phyloP scores from a whole-genome alignment of 805 yeast genomes.

The Yarrowia hollandica region DNA sequence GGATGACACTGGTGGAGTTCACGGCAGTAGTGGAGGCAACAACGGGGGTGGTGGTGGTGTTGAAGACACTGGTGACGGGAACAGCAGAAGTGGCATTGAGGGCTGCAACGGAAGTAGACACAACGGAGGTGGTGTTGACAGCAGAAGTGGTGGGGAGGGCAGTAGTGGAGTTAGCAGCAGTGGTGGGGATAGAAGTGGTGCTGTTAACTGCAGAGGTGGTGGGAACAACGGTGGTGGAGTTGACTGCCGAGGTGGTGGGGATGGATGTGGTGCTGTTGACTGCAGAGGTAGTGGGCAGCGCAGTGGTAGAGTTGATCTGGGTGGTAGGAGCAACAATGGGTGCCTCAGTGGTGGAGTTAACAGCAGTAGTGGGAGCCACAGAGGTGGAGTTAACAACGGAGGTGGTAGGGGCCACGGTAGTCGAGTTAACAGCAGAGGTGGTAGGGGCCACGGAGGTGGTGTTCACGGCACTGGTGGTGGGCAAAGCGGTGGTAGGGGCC shows the following conservation, averaged over 20 bases:
- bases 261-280: neutral
- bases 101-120: neutral
- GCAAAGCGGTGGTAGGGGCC: neutral
- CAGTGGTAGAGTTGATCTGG: neutral
- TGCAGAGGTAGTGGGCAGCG: neutral
- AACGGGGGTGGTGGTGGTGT: neutral
- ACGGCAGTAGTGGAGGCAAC: neutral
- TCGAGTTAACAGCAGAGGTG: neutral
- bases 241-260: neutral
- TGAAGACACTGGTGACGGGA: neutral
- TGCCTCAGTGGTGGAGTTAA: neutral
- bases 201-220: neutral
- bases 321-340: neutral
- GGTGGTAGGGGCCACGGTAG: neutral
- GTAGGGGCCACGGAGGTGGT: neutral
- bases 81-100: slow-evolving; percentile 10
- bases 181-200: neutral
- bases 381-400: neutral
- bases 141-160: neutral
- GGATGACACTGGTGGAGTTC: neutral
- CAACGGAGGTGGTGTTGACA: neutral
- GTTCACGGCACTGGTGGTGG: neutral
- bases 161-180: neutral
- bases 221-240: neutral
- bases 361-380: neutral